A percentile compares a stretch with the other conserved stretches of the same genome.
phyloP scores from a whole-genome alignment of 2,329 filamentous ascomycete species.

The Byssochlamys sp. region DNA sequence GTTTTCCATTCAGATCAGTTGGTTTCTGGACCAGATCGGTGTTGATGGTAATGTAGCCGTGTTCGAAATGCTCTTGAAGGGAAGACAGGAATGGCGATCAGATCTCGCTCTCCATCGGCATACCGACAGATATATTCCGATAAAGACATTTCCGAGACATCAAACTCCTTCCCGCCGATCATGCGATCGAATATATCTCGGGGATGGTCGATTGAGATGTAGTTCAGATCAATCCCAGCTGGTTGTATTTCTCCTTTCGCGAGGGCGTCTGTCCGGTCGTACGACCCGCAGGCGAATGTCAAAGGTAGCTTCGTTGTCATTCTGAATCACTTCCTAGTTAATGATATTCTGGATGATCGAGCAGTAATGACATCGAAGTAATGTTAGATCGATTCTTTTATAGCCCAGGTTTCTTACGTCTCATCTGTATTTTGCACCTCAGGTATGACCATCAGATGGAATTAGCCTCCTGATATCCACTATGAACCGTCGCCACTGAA shows the following conservation, averaged over 20 bases:
- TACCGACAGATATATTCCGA: constrained; percentile 10
- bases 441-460: too few relatives aligned
- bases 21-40: constrained; percentile 6
- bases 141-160: constrained; percentile 11
- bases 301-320: background rate
- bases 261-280: constrained; percentile 17
- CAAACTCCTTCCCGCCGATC: constrained; percentile 12
- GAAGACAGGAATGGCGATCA: constrained; percentile 14
- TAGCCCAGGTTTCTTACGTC: too few relatives aligned
- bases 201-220: constrained; percentile 18
- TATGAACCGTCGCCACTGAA: too few relatives aligned
- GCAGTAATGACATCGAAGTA: too few relatives aligned
- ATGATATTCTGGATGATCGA: too few relatives aligned
- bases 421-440: too few relatives aligned
- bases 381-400: too few relatives aligned
- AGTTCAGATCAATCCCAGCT: constrained; percentile 21
- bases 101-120: constrained; percentile 5
- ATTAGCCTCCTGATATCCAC: too few relatives aligned
- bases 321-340: background rate
- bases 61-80: constrained; percentile 10
- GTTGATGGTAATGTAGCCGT: background rate
- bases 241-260: constrained; percentile 16
- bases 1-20: constrained; percentile 9
- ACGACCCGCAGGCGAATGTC: constrained; percentile 16
- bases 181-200: constrained; percentile 24